phyloP scores from a whole-genome alignment of 768 basidiomycete genomes.

The Sporobolomyces phaffii region DNA sequence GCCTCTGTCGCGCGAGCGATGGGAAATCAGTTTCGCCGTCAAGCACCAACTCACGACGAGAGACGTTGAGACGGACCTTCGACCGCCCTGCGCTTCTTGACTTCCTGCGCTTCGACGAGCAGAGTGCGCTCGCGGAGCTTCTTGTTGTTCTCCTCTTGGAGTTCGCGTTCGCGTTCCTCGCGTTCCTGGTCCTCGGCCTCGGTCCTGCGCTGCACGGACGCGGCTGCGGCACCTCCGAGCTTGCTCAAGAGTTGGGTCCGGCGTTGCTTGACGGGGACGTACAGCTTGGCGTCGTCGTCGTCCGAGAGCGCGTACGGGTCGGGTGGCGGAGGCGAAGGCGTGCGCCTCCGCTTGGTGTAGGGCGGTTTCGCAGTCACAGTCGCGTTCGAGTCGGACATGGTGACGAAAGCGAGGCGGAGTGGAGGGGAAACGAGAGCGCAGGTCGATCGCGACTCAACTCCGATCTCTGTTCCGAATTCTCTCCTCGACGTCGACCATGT shows the following conservation, averaged over 20 bases:
- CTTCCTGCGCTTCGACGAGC: constrained; percentile 89
- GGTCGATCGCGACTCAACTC: background rate
- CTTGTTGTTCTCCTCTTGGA: constrained; percentile 70
- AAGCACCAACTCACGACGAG: no score
- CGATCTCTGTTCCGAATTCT: background rate
- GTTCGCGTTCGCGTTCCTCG: constrained; percentile 62
- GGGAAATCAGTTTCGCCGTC: no score
- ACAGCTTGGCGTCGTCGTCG: constrained; percentile 59
- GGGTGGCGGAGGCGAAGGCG: constrained; percentile 23
- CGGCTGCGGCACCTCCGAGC: constrained; percentile 56
- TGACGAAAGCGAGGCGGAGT: background rate
- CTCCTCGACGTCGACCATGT: background rate
- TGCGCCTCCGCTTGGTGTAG: constrained; percentile 10
- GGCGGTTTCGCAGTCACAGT: background rate
- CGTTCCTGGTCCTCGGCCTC: constrained; percentile 54
- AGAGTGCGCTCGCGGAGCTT: constrained; percentile 71
- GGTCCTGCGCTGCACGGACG: constrained; percentile 53
- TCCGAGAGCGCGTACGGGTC: constrained; percentile 20
- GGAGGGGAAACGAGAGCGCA: background rate
- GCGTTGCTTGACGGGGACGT: constrained; percentile 78
- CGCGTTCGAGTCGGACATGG: background rate
- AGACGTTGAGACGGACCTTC: constrained; percentile 56
- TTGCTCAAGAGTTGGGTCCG: constrained; percentile 73
- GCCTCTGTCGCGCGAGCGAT: constrained; percentile 59
- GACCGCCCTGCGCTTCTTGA: constrained; percentile 70